Base-by-base conservation (phyloP, 441 rosid species). In the Geranium incanum region DNA sequence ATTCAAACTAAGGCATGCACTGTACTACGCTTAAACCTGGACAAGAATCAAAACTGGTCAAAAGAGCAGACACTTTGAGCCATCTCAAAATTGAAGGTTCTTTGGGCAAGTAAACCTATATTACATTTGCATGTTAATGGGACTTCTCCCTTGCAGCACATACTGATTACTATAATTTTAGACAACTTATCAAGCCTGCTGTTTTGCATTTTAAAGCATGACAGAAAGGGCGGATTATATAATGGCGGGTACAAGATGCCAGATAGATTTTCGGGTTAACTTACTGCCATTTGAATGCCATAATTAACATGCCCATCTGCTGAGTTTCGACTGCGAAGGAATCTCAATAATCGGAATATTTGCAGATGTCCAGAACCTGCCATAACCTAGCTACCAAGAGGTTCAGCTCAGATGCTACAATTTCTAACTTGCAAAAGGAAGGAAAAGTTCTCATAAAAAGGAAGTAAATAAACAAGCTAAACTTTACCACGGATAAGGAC, bases 321-420 rank as follows among this genome's bases (percentile, higher is more conserved):
- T 57, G 92, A 84, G 79, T 83, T 88, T 60, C 97, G 82, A 78
- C 81, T 75, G 60, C 93, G 93, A 68, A 95, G 94, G 83, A 90
- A 95, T 77, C 90, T 92, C 84, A 95, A 73, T 57, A 95, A 79
- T 64, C 98, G 88, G 80, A 95, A 86, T 63, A 91, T 86, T 78
- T 87, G 87, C 70, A 95, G 84, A 86, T 92, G 89, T 78, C 99
- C 98, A 67, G 98, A 90, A 72, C 98, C 99, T 76, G 98, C 97
- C 99, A 95, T 95, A 74, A 92, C 90, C 99, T 95, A 2, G 77
- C 52, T 55, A 75, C 77, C 60, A 36, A 68, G 23, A 77, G 79
- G 16, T 43, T 36, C 41, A 69, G 48, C 67, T 36, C 19, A 71
- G 70, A 79, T 18, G 55, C 68, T 76, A 16, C 36, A 75, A 57